Evolutionary conservation across 2,329 filamentous ascomycete genomes (phyloP), one percentile per base, ranked within the genome.

Genomic region (Cylindrodendrum hubeiense): DNA sequence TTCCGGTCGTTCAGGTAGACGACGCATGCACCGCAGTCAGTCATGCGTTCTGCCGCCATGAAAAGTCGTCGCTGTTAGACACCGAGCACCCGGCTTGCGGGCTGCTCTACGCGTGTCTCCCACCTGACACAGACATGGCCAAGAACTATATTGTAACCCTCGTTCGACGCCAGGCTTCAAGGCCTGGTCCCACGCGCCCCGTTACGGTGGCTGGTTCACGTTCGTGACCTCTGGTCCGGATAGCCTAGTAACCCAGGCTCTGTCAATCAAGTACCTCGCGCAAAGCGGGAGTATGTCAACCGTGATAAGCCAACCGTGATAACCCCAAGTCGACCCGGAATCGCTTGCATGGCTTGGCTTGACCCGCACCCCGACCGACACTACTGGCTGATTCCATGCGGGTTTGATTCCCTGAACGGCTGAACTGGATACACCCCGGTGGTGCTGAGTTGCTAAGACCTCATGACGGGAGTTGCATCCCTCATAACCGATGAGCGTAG

Each of bases 341-440:
- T 47, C n/a, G 60, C 53, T 26, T 52, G 49, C 57, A 46, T 57
- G 46, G 9, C 46, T 41, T 39, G 37, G n/a, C 37, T 19, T 15
- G 46, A 37, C 60, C 60, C 60, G 46, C 60, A 46, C 53, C 37
- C 26, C 28, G 46, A 52, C 34, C 53, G n/a, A n/a, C n/a, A 34
- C 24, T 26, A 26, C 49, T 41, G 49, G 34, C 33, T 53, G 44
- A 44, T 26, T 34, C 15, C 28, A 28, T 17, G 26, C 24, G 41
- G 41, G 28, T 21, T 46, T 12, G 15, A 52, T 17, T 26, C 26
- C 28, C 17, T 51, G n/a, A 30, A 34, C 39, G 46, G 46, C 39
- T 19, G 17, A 46, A 15, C n/a, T 34, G 22, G 53, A 56, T 24
- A 34, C 60, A 52, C 60, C 46, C 26, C 15, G 19, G 53, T 44